Evolutionary conservation across 2,329 filamentous ascomycete genomes (phyloP).

Genomic region (Sporothrix variecibatus): DNA sequence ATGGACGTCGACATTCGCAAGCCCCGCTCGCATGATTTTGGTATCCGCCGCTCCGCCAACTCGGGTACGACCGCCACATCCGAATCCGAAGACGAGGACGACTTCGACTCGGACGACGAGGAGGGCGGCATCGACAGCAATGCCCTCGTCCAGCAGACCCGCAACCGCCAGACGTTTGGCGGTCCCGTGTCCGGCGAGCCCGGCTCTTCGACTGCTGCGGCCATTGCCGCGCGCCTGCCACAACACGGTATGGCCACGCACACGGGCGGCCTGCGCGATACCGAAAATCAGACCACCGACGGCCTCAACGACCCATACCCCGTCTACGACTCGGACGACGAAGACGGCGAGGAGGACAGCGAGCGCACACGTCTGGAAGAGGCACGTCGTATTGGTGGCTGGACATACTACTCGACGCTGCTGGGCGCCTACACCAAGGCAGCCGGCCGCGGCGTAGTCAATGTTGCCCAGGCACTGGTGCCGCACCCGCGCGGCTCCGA

Average conservation of each 20-base stretch:
- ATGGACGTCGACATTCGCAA: slow-evolving; percentile 99
- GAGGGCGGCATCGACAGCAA: slow-evolving; percentile 64
- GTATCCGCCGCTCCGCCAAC: slow-evolving; percentile 79
- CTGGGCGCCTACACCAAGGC: slow-evolving; percentile 49
- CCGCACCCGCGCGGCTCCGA: slow-evolving; percentile 58
- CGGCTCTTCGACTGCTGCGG: slow-evolving; percentile 39
- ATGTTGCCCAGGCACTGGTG: slow-evolving; percentile 52
- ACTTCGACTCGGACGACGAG: slow-evolving; percentile 66
- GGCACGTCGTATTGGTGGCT: slow-evolving; percentile 73
- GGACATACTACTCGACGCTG: slow-evolving; percentile 69
- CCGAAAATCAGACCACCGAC: slow-evolving; percentile 78
- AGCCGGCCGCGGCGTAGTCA: slow-evolving; percentile 44
- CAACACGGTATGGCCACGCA: slow-evolving; percentile 42
- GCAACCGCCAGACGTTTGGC: slow-evolving; percentile 26
- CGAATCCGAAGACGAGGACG: slow-evolving; percentile 63
- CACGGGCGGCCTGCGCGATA: slow-evolving; percentile 54
- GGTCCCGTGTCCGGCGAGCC: slow-evolving; percentile 38
- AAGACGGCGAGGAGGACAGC: slow-evolving; percentile 65
- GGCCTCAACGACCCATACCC: slow-evolving; percentile 71
- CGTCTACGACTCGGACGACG: slow-evolving; percentile 89
- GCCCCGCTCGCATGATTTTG: slow-evolving; percentile 82
- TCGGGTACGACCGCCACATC: slow-evolving; percentile 77
- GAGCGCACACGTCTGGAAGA: slow-evolving; percentile 59
- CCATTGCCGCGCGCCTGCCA: slow-evolving; percentile 24
- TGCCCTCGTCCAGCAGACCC: slow-evolving; percentile 43